These are phyloP conservation scores for Apiotrichum gamsii DNA, from an alignment of 1,284 basidiomycete genomes.

Conservation along the genomic window DNA sequence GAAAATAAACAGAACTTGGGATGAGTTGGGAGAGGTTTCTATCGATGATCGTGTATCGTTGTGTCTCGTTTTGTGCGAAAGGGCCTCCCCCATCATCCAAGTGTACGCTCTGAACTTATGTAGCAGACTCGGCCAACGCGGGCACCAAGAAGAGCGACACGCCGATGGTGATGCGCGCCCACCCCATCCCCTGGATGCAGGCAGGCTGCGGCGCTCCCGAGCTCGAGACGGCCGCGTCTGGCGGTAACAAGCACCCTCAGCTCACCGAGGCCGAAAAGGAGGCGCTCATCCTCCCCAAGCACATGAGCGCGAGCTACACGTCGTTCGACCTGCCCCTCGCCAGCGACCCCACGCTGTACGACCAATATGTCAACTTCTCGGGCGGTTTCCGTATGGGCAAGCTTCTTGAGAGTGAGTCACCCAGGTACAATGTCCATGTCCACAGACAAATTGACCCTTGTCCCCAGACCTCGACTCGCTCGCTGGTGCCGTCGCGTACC, in stretches of 20 bases:
- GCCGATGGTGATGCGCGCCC: constrained; percentile 40
- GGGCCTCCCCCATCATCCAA: too few relatives aligned
- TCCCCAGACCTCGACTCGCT: constrained; percentile 63
- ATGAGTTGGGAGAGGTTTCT: too few relatives aligned
- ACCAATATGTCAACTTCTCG: constrained; percentile 43
- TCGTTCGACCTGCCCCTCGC: constrained; percentile 43
- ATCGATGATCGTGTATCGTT: too few relatives aligned
- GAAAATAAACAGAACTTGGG: too few relatives aligned
- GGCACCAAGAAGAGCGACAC: constrained; percentile 24
- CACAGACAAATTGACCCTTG: not conserved
- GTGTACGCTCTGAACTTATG: too few relatives aligned
- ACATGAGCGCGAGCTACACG: constrained; percentile 46
- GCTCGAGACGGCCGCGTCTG: constrained; percentile 18
- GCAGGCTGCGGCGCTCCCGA: constrained; percentile 25
- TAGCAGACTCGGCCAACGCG: constrained; percentile 23
- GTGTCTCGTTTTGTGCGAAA: too few relatives aligned
- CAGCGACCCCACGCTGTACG: constrained; percentile 34
- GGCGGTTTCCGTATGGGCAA: constrained; percentile 48
- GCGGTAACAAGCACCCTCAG: not conserved
- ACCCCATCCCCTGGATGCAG: constrained; percentile 38
- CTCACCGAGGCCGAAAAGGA: constrained; percentile 17
- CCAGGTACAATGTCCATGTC: not conserved
- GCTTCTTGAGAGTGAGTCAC: constrained; percentile 42
- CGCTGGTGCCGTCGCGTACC: constrained; percentile 74
- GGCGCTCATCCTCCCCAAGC: constrained; percentile 31